Conservation (phyloP, 1,139 yeast species). For the Protomyces gravidus region DNA sequence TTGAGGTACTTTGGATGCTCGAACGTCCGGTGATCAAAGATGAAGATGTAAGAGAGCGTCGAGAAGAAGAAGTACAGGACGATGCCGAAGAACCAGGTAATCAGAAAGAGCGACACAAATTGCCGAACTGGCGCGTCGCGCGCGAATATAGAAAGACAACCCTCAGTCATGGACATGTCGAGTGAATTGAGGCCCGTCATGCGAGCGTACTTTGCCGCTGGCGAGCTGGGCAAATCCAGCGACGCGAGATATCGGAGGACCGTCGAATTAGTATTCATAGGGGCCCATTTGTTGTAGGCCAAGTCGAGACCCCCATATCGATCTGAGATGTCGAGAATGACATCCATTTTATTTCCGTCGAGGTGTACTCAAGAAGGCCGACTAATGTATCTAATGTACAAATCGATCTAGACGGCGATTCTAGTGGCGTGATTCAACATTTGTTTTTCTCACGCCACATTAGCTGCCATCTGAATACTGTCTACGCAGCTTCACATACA, state of each 20-base stretch:
- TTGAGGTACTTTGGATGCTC: constrained; percentile 94
- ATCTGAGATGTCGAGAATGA: constrained; percentile 17
- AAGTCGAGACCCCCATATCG: constrained; percentile 17
- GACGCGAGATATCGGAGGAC: constrained; percentile 10
- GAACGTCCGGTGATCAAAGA: constrained; percentile 82
- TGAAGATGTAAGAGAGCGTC: constrained; percentile 62
- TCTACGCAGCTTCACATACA: too few species aligned
- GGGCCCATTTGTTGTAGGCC: constrained; percentile 11
- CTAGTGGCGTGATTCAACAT: too few species aligned
- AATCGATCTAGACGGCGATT: too few species aligned
- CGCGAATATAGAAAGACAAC: constrained; percentile 9
- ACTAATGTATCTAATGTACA: too few species aligned
- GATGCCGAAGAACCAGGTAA: constrained; percentile 83
- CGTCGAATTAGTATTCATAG: constrained; percentile 6
- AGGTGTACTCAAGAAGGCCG: too few species aligned
- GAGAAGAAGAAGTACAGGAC: constrained; percentile 73
- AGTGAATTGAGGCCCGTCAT: constrained; percentile 4
- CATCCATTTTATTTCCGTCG: too few species aligned
- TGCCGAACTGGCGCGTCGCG: constrained; percentile 75
- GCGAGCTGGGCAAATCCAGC: background rate
- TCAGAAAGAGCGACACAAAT: constrained; percentile 57
- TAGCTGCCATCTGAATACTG: too few species aligned
- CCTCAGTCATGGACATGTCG: background rate
- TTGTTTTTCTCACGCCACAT: background rate
- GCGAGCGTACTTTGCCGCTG: background rate